Percentiles rank a stretch among this genome's conserved stretches.
Conservation (phyloP, 2,329 filamentous ascomycete species). For the Rutstroemia sp. region DNA sequence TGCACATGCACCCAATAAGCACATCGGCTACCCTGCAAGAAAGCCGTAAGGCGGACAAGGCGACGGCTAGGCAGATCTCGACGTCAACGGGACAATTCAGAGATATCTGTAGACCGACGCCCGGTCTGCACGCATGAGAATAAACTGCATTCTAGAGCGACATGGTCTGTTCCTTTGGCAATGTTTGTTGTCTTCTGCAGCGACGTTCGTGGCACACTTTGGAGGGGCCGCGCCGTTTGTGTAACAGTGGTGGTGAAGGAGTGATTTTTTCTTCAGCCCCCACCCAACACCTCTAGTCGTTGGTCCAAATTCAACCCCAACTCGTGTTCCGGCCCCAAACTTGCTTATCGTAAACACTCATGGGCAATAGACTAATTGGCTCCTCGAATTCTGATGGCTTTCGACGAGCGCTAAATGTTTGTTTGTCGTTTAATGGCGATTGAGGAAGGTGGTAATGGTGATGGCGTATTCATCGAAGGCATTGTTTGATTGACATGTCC, state of each 20-base stretch:
- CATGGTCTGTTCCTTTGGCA: not conserved
- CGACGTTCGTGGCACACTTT: not conserved
- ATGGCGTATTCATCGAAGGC: not conserved
- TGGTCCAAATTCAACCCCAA: not conserved
- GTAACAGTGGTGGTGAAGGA: not conserved
- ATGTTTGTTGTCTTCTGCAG: not conserved
- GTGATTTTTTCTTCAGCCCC: not conserved
- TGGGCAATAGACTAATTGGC: not conserved
- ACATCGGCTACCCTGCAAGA: not conserved
- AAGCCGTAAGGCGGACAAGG: constrained; percentile 16
- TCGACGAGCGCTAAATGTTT: not conserved
- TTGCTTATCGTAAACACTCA: not conserved
- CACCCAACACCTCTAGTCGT: not conserved
- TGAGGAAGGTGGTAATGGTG: not conserved
- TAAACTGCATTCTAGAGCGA: not conserved
- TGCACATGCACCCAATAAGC: not conserved
- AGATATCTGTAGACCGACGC: not conserved
- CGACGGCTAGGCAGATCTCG: constrained; percentile 15
- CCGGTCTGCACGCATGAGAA: not conserved
- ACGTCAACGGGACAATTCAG: not conserved
- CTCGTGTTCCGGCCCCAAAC: not conserved
- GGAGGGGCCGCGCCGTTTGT: not conserved
- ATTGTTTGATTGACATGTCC: not conserved
- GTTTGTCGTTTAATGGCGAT: not conserved
- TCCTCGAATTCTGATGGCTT: not conserved